Percentiles rank a stretch among this genome's conserved stretches.
phyloP scores from a whole-genome alignment of 129 eudicot genomes.

The Artemisia tridentata region DNA sequence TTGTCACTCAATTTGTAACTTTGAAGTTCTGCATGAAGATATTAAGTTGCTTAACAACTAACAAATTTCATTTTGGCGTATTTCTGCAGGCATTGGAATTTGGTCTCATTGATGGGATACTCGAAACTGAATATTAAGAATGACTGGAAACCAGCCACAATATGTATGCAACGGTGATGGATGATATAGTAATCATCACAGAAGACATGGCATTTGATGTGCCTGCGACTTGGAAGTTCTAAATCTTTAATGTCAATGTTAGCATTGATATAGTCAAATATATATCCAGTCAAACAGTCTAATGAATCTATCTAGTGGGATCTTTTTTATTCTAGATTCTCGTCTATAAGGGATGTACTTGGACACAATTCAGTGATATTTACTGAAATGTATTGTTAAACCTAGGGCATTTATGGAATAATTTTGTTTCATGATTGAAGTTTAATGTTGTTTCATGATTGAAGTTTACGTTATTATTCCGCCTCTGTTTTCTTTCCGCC shows the following conservation, averaged over 20 bases:
- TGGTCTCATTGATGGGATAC: slow-evolving; percentile 83
- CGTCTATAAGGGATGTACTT: slow-evolving; percentile 5
- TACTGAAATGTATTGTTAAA: neutral
- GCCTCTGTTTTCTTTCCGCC: neutral
- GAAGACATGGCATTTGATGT: slow-evolving; percentile 17
- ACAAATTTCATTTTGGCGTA: slow-evolving; percentile 9
- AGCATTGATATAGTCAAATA: slow-evolving; percentile 21
- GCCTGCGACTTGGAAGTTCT: slow-evolving; percentile 19
- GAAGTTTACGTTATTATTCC: neutral
- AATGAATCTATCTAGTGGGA: neutral
- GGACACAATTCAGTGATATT: neutral
- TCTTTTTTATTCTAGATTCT: slow-evolving; percentile 1
- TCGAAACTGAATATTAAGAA: slow-evolving; percentile 72
- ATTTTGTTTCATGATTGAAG: slow-evolving; percentile 10
- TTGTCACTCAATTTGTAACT: neutral
- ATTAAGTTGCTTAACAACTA: neutral
- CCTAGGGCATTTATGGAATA: neutral
- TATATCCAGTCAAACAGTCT: slow-evolving; percentile 13
- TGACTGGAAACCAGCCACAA: neutral
- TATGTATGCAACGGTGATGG: slow-evolving; percentile 1
- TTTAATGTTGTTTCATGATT: too few species aligned
- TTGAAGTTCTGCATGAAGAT: slow-evolving; percentile 13
- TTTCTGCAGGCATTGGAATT: slow-evolving; percentile 87
- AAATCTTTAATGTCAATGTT: neutral
- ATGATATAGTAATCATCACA: slow-evolving; percentile 14